phyloP scores from a whole-genome alignment of 192 early-diverging fungal species.

The Coemansia sp. region DNA sequence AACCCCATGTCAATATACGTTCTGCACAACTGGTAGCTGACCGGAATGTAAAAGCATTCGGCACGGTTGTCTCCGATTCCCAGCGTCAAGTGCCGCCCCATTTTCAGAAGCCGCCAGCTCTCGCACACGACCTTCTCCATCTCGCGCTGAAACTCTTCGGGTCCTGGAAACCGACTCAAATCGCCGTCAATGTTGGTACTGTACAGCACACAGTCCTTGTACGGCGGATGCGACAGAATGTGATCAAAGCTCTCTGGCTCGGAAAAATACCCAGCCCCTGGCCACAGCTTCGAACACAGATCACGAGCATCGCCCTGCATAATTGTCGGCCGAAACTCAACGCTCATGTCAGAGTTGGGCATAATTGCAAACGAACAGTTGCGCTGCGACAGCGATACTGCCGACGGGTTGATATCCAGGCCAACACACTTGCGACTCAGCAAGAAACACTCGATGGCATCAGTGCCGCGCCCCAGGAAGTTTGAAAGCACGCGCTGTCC shows the following conservation, averaged over 20 bases:
- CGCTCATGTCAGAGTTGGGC: slow-evolving; percentile 60
- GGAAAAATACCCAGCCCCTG: slow-evolving; percentile 60
- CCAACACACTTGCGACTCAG: slow-evolving; percentile 75
- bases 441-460: slow-evolving; percentile 87
- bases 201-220: slow-evolving; percentile 89
- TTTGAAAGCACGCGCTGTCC: slow-evolving; percentile 85
- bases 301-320: slow-evolving; percentile 79
- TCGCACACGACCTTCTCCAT: slow-evolving; percentile 72
- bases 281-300: slow-evolving; percentile 54
- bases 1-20: slow-evolving; percentile 82
- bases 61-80: slow-evolving; percentile 93
- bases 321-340: slow-evolving; percentile 79
- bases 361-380: slow-evolving; percentile 84
- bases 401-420: slow-evolving; percentile 88
- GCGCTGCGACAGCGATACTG: slow-evolving; percentile 77
- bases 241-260: slow-evolving; percentile 79
- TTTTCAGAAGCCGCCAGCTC: slow-evolving; percentile 72
- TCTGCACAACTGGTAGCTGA: slow-evolving; percentile 79
- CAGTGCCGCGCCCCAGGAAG: slow-evolving; percentile 91
- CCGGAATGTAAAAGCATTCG: slow-evolving; percentile 86
- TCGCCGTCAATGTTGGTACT: slow-evolving; percentile 88
- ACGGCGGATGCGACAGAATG: slow-evolving; percentile 89
- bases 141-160: slow-evolving; percentile 71
- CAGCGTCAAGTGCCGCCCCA: slow-evolving; percentile 70
- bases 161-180: slow-evolving; percentile 71